phyloP scores from a whole-genome alignment of 352 stramenopile genomes.

The Phytophthora ohioensis region DNA sequence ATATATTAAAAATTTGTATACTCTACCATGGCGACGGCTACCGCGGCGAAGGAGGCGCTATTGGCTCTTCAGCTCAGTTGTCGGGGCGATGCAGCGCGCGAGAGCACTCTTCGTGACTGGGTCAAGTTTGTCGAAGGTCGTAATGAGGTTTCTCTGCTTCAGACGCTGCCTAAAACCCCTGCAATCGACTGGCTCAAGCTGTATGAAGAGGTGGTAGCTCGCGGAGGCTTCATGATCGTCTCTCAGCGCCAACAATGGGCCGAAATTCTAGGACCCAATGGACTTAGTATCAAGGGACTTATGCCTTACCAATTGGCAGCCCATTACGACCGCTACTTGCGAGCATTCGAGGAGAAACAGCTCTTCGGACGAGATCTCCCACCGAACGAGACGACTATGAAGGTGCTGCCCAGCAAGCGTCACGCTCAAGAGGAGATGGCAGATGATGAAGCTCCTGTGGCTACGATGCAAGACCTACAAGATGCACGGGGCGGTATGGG shows the following conservation, averaged over 20 bases:
- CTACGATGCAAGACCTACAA: conserved; percentile 69
- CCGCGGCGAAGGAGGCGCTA: conserved; percentile 49
- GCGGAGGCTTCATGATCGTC: conserved; percentile 63
- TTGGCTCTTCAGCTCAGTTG: conserved; percentile 77
- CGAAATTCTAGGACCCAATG: conserved; percentile 54
- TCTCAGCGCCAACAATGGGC: conserved; percentile 65
- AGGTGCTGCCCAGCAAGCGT: conserved; percentile 43
- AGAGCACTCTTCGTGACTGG: conserved; percentile 69
- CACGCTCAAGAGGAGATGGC: conserved; percentile 14
- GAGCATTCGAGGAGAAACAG: conserved; percentile 83
- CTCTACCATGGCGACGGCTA: not conserved
- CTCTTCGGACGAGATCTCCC: conserved; percentile 72
- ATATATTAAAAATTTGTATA: too few species aligned
- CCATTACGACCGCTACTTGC: conserved; percentile 64
- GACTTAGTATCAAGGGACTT: conserved; percentile 63
- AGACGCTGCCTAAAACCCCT: conserved; percentile 61
- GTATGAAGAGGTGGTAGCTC: conserved; percentile 83
- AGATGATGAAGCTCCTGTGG: conserved; percentile 52
- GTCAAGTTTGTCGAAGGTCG: conserved; percentile 62
- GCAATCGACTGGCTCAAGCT: conserved; percentile 80
- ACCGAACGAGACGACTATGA: conserved; percentile 23
- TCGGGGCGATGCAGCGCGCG: conserved; percentile 62
- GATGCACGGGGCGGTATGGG: conserved; percentile 66
- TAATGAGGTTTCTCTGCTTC: conserved; percentile 52
- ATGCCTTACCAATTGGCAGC: conserved; percentile 70